A percentile compares a stretch with the other conserved stretches of the same genome.
phyloP scores from a whole-genome alignment of 768 basidiomycete species.

The Trichaptum fuscoviolaceum region DNA sequence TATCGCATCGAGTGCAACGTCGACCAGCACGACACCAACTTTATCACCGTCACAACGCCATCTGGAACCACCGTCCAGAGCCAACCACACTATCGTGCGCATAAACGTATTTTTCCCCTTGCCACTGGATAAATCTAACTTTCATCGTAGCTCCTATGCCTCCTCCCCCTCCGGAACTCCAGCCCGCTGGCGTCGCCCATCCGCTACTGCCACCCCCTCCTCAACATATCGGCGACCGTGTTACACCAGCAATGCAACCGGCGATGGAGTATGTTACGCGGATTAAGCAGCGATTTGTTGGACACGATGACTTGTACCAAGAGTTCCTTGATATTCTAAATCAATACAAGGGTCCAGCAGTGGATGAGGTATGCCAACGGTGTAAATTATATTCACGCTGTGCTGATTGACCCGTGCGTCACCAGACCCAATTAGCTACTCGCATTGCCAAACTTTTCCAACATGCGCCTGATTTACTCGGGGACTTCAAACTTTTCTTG shows the following conservation, averaged over 20 bases:
- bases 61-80: slow-evolving; percentile 56
- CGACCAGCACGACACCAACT: slow-evolving; percentile 56
- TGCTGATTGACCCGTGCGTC: slow-evolving; percentile 10
- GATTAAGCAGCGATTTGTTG: slow-evolving; percentile 82
- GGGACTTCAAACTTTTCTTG: slow-evolving; percentile 73
- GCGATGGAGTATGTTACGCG: slow-evolving; percentile 96
- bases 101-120: neutral
- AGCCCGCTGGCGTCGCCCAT: slow-evolving; percentile 10
- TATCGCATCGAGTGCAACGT: slow-evolving; percentile 84
- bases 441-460: slow-evolving; percentile 69
- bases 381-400: slow-evolving; percentile 30
- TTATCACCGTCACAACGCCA: slow-evolving; percentile 77
- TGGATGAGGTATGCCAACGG: slow-evolving; percentile 53
- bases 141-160: neutral
- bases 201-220: slow-evolving; percentile 1
- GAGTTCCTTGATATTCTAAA: slow-evolving; percentile 75
- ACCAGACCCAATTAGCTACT: slow-evolving; percentile 59
- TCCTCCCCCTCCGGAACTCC: slow-evolving; percentile 4
- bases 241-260: slow-evolving; percentile 54
- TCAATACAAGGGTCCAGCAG: slow-evolving; percentile 52
- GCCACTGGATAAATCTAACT: neutral
- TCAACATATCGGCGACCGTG: slow-evolving; percentile 22
- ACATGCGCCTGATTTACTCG: slow-evolving; percentile 67
- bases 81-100: neutral
- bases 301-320: slow-evolving; percentile 74